These are phyloP conservation scores for Paramecium sexaurelia DNA, from an alignment of 73 alveolate genomes.

Conservation along the genomic window DNA sequence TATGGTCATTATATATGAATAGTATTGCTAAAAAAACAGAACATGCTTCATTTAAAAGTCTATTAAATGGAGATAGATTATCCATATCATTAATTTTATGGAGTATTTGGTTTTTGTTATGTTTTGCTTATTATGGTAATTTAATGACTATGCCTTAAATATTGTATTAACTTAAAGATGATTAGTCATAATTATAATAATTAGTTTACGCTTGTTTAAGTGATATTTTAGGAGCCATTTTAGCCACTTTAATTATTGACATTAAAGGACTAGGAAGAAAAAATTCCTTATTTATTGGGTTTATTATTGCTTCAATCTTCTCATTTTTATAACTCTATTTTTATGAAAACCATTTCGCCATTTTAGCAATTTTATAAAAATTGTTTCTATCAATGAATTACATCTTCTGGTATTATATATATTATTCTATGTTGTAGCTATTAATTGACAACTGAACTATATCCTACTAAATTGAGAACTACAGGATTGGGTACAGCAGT, in stretches of 20 bases:
- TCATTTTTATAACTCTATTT: not conserved
- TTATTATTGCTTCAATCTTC: not conserved
- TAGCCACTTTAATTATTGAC: conserved; percentile 65
- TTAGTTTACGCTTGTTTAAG: conserved; percentile 40
- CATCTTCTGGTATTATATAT: not conserved
- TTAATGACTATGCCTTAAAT: conserved; percentile 54
- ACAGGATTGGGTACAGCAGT: conserved; percentile 66
- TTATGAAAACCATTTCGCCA: not conserved
- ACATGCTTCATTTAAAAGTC: conserved; percentile 40
- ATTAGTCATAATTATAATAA: not conserved
- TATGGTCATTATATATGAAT: conserved; percentile 47
- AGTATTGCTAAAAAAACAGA: conserved; percentile 50
- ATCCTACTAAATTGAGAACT: conserved; percentile 67
- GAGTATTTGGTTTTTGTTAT: conserved; percentile 37
- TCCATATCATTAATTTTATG: conserved; percentile 45
- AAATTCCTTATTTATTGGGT: conserved; percentile 43
- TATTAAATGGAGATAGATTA: conserved; percentile 52
- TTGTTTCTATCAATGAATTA: conserved; percentile 50
- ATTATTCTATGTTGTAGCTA: not conserved
- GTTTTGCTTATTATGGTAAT: conserved; percentile 63
- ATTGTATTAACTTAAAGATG: conserved; percentile 9
- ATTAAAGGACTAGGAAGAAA: conserved; percentile 66
- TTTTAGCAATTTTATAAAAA: conserved; percentile 13
- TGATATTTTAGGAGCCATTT: conserved; percentile 58
- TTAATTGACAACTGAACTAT: conserved; percentile 52